A percentile compares a stretch with the other conserved stretches of the same genome.
These are phyloP conservation scores for Solanum dulcamara DNA, from an alignment of 257 asterid species.

Conservation along the genomic window DNA sequence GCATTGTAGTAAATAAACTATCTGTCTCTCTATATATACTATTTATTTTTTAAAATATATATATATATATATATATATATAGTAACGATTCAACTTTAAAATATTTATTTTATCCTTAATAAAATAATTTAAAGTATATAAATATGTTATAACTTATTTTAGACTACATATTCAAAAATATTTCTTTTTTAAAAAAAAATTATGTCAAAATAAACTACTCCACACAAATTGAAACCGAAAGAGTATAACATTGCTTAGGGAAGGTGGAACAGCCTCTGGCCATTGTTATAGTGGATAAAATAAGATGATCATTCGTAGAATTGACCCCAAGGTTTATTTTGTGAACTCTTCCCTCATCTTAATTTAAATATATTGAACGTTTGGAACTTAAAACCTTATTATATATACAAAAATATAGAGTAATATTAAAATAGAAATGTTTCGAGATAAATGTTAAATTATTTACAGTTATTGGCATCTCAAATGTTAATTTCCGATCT, in stretches of 20 bases:
- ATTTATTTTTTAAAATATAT: too few relatives aligned
- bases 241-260: neutral
- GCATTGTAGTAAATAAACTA: too few relatives aligned
- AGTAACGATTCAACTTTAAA: too few relatives aligned
- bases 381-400: neutral
- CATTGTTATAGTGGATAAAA: neutral
- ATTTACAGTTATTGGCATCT: neutral
- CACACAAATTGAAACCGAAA: too few relatives aligned
- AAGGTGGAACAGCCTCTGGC: neutral
- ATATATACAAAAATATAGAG: neutral
- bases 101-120: too few relatives aligned
- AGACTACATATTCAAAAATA: neutral
- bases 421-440: too few relatives aligned
- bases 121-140: too few relatives aligned
- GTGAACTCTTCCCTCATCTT: neutral
- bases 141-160: neutral
- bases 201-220: too few relatives aligned
- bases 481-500: neutral
- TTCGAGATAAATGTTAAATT: neutral
- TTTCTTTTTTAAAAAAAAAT: neutral
- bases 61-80: too few relatives aligned
- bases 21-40: too few relatives aligned
- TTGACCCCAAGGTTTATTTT: neutral
- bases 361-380: neutral
- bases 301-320: neutral